Percentiles rank a stretch among this genome's conserved stretches.
phyloP scores from a whole-genome alignment of 2,329 filamentous ascomycete species.

The Pseudocercospora ulei region DNA sequence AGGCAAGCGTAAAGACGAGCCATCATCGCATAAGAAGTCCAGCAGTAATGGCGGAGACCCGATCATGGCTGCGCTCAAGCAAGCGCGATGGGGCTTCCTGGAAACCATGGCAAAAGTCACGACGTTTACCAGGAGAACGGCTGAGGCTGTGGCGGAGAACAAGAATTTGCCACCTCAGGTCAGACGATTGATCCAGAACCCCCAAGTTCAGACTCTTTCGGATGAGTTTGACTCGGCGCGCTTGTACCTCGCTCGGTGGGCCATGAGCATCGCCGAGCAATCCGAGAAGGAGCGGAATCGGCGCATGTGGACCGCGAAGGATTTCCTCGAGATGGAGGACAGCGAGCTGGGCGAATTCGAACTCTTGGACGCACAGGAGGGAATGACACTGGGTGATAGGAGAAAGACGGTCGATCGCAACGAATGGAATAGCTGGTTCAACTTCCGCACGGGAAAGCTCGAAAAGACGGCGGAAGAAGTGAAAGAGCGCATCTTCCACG shows the following conservation, averaged over 20 bases:
- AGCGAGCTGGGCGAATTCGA: conserved; percentile 95
- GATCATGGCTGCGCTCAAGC: conserved; percentile 88
- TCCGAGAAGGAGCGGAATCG: conserved; percentile 78
- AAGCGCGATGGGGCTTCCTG: conserved; percentile 90
- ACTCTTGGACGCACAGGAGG: conserved; percentile 69
- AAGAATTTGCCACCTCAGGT: conserved; percentile 84
- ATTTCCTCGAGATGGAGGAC: conserved; percentile 87
- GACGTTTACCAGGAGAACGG: conserved; percentile 84
- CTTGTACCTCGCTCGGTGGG: conserved; percentile 90
- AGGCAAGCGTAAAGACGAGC: conserved; percentile 33
- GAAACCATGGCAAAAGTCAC: conserved; percentile 97
- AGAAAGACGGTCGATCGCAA: conserved; percentile 66
- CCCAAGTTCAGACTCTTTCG: conserved; percentile 87
- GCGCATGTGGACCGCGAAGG: conserved; percentile 83
- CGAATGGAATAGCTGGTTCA: conserved; percentile 90
- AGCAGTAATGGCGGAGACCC: conserved; percentile 57
- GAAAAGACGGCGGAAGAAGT: conserved; percentile 80
- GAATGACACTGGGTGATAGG: conserved; percentile 63
- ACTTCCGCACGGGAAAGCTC: conserved; percentile 61
- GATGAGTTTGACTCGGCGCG: conserved; percentile 96
- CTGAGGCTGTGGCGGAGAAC: conserved; percentile 84
- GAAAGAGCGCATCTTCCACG: conserved; percentile 95
- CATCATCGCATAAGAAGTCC: conserved; percentile 30
- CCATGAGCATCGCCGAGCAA: conserved; percentile 97
- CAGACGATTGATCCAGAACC: conserved; percentile 71